phyloP scores from a whole-genome alignment of 352 stramenopile genomes.

The Phytophthora aleatoria region DNA sequence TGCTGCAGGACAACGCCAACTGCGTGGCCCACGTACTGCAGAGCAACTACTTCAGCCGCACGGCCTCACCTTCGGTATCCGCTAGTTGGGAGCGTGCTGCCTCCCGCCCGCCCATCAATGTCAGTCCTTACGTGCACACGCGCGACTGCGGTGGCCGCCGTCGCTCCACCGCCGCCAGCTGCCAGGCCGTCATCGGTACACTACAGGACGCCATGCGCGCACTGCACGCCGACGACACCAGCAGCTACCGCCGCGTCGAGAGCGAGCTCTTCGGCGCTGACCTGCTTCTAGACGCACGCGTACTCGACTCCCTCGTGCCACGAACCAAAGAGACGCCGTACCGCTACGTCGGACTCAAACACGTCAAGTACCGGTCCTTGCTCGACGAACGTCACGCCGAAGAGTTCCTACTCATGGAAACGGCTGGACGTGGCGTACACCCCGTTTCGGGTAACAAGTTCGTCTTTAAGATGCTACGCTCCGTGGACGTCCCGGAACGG shows the following conservation, averaged over 20 bases:
- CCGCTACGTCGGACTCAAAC: conserved; percentile 79
- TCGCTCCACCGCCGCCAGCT: conserved; percentile 55
- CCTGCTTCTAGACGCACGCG: conserved; percentile 65
- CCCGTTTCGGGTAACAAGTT: conserved; percentile 46
- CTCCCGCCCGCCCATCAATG: conserved; percentile 45
- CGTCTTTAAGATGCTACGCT: conserved; percentile 69
- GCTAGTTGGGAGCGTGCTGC: conserved; percentile 43
- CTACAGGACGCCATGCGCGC: conserved; percentile 64
- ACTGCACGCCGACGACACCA: conserved; percentile 56
- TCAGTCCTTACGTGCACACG: conserved; percentile 52
- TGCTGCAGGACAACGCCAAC: conserved; percentile 44
- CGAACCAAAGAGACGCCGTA: conserved; percentile 72
- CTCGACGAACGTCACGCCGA: conserved; percentile 60
- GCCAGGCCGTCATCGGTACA: conserved; percentile 59
- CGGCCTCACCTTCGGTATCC: conserved; percentile 35
- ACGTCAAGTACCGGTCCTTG: conserved; percentile 73
- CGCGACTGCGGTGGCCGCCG: conserved; percentile 47
- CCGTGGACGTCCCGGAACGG: conserved; percentile 51
- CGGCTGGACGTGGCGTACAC: conserved; percentile 51
- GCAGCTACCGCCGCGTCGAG: conserved; percentile 59
- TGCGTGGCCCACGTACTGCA: conserved; percentile 41
- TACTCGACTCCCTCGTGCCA: conserved; percentile 70
- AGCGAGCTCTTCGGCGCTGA: conserved; percentile 59
- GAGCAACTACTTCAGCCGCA: conserved; percentile 42
- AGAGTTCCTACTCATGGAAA: conserved; percentile 72